Evolutionary conservation across 257 asterid genomes (phyloP).

Genomic region (Lithospermum erythrorhizon): DNA sequence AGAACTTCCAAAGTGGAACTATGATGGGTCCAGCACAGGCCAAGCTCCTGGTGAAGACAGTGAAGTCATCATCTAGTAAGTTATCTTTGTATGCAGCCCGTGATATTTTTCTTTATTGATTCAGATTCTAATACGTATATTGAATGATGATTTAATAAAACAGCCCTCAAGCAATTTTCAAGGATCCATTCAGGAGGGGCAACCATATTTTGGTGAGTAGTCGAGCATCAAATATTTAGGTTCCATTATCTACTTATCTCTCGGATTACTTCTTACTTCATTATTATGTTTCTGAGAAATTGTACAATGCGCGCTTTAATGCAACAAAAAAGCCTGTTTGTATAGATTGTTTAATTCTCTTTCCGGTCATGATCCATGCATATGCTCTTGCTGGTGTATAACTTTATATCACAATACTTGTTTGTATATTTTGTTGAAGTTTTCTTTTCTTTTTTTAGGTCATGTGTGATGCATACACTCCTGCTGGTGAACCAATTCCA

Average conservation of each 20-base stretch:
- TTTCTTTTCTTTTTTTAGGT: constrained; percentile 30
- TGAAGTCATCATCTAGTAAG: constrained; percentile 88
- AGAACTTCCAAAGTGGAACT: constrained; percentile 89
- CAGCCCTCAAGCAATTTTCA: constrained; percentile 37
- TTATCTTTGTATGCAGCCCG: neutral
- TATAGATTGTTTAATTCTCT: no score
- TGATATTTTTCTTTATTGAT: neutral
- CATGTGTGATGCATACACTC: constrained; percentile 14
- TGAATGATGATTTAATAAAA: neutral
- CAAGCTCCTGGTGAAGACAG: constrained; percentile 98
- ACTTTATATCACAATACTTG: no score
- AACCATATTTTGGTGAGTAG: constrained; percentile 16
- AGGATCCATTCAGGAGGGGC: constrained; percentile 22
- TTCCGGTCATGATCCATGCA: no score
- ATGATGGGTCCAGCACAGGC: constrained; percentile 93
- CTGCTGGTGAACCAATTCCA: constrained; percentile 21
- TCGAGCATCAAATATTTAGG: neutral
- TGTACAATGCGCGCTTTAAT: neutral
- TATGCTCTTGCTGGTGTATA: no score
- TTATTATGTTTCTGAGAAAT: no score
- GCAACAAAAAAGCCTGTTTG: neutral
- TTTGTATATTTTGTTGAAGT: neutral
- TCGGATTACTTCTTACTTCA: neutral
- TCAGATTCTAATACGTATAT: neutral
- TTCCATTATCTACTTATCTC: neutral